Percentiles rank a stretch among this genome's conserved stretches.
phyloP scores from a whole-genome alignment of 2,329 filamentous ascomycete species.

The Beauveria asiatica region DNA sequence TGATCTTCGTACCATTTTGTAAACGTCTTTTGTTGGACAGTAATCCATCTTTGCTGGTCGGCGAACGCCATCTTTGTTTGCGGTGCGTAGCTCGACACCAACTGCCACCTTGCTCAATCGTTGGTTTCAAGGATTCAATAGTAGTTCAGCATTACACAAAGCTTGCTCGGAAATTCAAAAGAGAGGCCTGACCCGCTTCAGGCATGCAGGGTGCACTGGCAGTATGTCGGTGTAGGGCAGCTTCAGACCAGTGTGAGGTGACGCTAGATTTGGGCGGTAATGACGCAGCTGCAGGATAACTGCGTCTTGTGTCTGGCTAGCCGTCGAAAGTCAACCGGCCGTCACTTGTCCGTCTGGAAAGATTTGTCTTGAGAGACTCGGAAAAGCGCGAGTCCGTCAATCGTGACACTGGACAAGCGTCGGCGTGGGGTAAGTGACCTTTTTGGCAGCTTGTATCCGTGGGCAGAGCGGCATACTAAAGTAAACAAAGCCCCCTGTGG shows the following conservation, averaged over 20 bases:
- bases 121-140: not conserved
- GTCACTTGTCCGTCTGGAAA: not conserved
- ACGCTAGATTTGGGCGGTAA: not conserved
- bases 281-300: not conserved
- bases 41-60: constrained; percentile 60
- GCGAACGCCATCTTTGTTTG: constrained; percentile 49
- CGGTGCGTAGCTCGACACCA: not conserved
- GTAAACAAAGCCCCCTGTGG: constrained; percentile 8
- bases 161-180: not conserved
- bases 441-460: constrained; percentile 1
- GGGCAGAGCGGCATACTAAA: not conserved
- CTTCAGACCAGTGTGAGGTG: constrained; percentile 8
- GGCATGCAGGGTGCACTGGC: not conserved
- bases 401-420: constrained; percentile 9
- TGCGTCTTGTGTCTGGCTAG: not conserved
- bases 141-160: not conserved
- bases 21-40: constrained; percentile 96
- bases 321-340: not conserved
- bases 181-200: not conserved
- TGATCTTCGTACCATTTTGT: constrained; percentile 65
- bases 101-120: not conserved
- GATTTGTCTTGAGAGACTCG: not conserved
- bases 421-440: constrained; percentile 1
- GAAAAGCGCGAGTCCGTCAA: not conserved
- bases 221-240: constrained; percentile 11